Evolutionary conservation across 1,139 yeast genomes (phyloP), one percentile per base, ranked within the genome.

Genomic region (Yamadazyma jaroonii): DNA sequence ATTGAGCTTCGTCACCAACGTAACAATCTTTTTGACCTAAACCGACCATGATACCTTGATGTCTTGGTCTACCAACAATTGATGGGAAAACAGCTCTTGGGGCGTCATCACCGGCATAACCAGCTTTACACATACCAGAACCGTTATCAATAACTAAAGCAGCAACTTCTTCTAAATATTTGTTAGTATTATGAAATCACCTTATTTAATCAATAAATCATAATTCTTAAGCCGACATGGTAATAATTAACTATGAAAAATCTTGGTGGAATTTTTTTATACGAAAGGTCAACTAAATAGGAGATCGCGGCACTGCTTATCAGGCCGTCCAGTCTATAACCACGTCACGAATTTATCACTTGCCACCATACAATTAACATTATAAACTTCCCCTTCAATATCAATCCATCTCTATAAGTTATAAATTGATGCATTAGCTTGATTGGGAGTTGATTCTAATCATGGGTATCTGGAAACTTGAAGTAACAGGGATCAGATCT

Each of bases 111-210:
- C 98, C 98, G 81, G 98, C 98, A 72, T 90, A 92, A 77, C 98
- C 98, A 94, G 97, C 97, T 73, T 92, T 92, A 84, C 97, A 92
- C 97, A 92, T 92, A 83, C 98, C 98, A 67, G 98, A 92, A 79
- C 98, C 98, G 77, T 92, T 92, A 72, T 92, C 98, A 75, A 92
- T 92, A 78, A 92, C 98, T 76, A 85, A 84, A 57, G 76, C 76
- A 60, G 76, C 74, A 56, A 71, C 75, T 69, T 70, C 76, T 69
- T 71, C 77, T 71, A 53, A 53, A 50, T 32, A 26, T 24, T 24
- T 34, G 61, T 55, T 58, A 58, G 61, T 59, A 56, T 25, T 17
- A 17, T n/a, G n/a, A n/a, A 20, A 7, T 5, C n/a, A 6, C 9
- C 25, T n/a, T n/a, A 23, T 24, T n/a, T 12, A n/a, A 6, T 24